Percentiles rank a stretch among this genome's conserved stretches.
These are phyloP conservation scores for Pilasporangium apinafurcum DNA, from an alignment of 352 stramenopile species.

Conservation along the genomic window DNA sequence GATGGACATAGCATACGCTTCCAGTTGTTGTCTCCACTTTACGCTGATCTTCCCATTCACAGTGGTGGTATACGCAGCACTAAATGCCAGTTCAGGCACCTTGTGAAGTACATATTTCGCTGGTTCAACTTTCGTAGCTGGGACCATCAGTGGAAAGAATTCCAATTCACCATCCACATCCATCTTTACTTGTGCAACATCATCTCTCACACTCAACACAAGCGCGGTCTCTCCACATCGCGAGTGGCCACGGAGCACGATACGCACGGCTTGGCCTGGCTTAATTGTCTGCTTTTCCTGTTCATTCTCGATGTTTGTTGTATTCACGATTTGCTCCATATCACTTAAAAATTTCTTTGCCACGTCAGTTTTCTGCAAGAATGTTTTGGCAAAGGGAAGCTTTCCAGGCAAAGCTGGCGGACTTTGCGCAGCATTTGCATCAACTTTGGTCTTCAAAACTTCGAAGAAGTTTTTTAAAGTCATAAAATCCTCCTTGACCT, in stretches of 20 bases:
- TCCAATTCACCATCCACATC: conserved; percentile 74
- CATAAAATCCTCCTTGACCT: conserved; percentile 69
- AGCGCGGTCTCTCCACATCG: conserved; percentile 73
- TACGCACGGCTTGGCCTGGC: conserved; percentile 50
- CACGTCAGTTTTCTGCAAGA: conserved; percentile 36
- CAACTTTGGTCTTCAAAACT: conserved; percentile 47
- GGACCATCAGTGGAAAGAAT: conserved; percentile 65
- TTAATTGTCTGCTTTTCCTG: conserved; percentile 25
- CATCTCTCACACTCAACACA: conserved; percentile 53
- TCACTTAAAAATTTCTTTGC: conserved; percentile 52
- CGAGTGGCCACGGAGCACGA: conserved; percentile 70
- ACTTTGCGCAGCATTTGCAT: conserved; percentile 21
- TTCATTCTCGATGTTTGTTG: conserved; percentile 29
- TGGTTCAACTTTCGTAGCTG: conserved; percentile 46
- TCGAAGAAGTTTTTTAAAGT: conserved; percentile 56
- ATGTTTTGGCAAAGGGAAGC: conserved; percentile 11
- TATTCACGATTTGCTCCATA: conserved; percentile 49
- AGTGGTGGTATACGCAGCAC: conserved; percentile 28
- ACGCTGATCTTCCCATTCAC: conserved; percentile 31
- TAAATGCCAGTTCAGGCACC: conserved; percentile 58
- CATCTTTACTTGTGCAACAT: conserved; percentile 74
- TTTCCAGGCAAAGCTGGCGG: conserved; percentile 4
- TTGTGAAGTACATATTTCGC: conserved; percentile 49
- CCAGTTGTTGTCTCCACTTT: conserved; percentile 46
- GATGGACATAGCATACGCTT: conserved; percentile 57